Evolutionary conservation across 1,284 basidiomycete species (phyloP), one percentile per base, ranked within the genome.

Genomic region (Mrakiaceae sp.): DNA sequence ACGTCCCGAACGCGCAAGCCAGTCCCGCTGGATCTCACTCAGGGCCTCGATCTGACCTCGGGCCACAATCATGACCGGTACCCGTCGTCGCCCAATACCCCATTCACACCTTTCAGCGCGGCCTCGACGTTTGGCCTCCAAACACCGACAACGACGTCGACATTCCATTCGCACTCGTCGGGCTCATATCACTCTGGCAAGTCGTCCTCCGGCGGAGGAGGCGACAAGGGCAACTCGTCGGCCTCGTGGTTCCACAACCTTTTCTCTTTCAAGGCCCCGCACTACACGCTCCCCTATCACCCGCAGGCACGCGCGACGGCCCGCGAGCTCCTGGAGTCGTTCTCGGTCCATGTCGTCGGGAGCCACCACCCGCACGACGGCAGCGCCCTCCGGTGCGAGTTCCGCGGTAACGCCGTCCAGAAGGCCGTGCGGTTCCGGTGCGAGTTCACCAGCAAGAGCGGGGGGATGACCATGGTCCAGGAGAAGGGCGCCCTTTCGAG

Each of bases 401-500:
- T 66, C 51, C 65, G 64, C 70, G 74, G 77, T 5, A 72, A 81
- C 46, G 70, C 60, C 66, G 70, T 80, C 51, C 79, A 80, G 69
- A 85, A 84, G 72, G 79, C 81, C 8, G 83, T 85, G 51, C 83
- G 82, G 70, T 94, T 94, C 75, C 78, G 82, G 56, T 86, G 90
- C 72, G 87, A 87, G 69, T 81, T 87, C 71, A 75, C 73, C 68
- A n/a, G 60, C n/a, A 16, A 58, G 12, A 67, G 68, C 14, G 81
- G 81, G 3, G 81, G 79, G 68, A 75, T 79, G 61, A 83, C 87
- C 4, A 79, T 94, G 72, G 81, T 88, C 39, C 87, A 91, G 70
- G 92, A 95, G 79, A 94, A 91, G 76, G 92, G 92, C 12, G 87
- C 90, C 4, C 78, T 87, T 71, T 85, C 87, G 67, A 86, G 87